Conservation (phyloP, 163 green algal species). For the Coccomyxa subellipsoidea region DNA sequence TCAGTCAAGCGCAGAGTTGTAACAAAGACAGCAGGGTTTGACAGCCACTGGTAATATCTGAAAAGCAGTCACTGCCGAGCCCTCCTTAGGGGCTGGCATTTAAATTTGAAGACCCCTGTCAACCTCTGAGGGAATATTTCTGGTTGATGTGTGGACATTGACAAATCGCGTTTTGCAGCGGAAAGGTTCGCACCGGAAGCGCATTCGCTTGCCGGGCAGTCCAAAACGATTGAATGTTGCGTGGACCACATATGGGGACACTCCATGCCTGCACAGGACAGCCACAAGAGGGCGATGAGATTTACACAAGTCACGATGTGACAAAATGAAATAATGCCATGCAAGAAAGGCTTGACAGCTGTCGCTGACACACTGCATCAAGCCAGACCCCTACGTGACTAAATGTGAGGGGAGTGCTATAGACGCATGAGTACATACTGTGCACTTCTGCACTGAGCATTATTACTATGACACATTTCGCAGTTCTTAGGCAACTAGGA, state of each 20-base stretch:
- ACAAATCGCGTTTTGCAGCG: no score
- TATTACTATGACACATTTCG: no score
- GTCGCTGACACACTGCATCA: neutral
- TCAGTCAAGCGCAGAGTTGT: neutral
- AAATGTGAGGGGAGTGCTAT: no score
- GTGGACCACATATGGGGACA: neutral
- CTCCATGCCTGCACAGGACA: neutral
- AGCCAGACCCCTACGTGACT: neutral
- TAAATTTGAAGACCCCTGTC: no score
- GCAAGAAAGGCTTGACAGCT: neutral
- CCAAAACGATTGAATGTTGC: constrained; percentile 3
- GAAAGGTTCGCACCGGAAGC: neutral
- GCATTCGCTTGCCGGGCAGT: neutral
- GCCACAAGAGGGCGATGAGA: no score
- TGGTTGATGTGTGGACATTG: neutral
- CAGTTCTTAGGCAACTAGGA: no score
- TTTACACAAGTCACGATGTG: no score
- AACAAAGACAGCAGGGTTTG: neutral
- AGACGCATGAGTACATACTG: no score
- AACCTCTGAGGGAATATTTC: no score
- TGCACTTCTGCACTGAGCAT: no score
- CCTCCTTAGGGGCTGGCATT: neutral
- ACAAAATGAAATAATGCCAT: neutral
- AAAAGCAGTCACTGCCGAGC: neutral
- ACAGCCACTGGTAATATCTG: neutral